Percentiles rank a stretch among this genome's conserved stretches.
These are phyloP conservation scores for Hermanozyma aechmeae DNA, from an alignment of 805 yeast species.

Conservation along the genomic window DNA sequence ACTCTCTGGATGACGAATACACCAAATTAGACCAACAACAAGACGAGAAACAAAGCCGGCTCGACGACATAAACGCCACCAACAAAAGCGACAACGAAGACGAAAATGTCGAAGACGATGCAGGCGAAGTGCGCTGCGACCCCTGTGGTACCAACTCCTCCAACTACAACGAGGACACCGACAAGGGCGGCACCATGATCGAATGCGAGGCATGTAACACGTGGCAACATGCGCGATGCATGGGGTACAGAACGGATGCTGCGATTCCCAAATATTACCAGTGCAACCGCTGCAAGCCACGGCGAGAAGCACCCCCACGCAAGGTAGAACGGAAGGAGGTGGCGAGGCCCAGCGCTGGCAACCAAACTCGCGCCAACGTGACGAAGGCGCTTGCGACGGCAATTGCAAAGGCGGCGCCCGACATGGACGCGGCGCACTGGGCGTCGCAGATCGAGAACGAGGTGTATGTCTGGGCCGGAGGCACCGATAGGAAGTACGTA, in stretches of 20 bases:
- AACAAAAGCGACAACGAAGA: constrained; percentile 4
- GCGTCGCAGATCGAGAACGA: constrained; percentile 45
- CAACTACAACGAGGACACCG: constrained; percentile 50
- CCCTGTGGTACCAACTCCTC: constrained; percentile 54
- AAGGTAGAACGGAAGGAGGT: constrained; percentile 9
- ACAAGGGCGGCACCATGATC: constrained; percentile 47
- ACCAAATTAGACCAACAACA: not conserved
- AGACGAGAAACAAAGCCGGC: constrained; percentile 1
- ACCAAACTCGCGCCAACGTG: constrained; percentile 39
- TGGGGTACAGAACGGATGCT: constrained; percentile 36
- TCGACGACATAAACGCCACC: constrained; percentile 1
- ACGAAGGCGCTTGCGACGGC: constrained; percentile 41
- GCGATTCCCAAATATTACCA: constrained; percentile 38
- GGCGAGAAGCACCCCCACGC: constrained; percentile 2
- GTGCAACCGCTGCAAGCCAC: constrained; percentile 48
- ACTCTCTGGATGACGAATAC: not conserved
- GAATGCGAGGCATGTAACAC: constrained; percentile 59
- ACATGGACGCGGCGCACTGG: constrained; percentile 32
- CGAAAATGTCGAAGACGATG: too few species aligned
- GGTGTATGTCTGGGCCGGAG: constrained; percentile 27
- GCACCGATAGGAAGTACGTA: constrained; percentile 39
- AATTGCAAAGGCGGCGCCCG: constrained; percentile 23
- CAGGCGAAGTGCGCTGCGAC: constrained; percentile 45
- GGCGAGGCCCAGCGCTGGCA: constrained; percentile 7
- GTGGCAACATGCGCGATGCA: constrained; percentile 65